Evolutionary conservation across 1,284 basidiomycete species (phyloP), one percentile per base, ranked within the genome.

Genomic region (Cryptococcus hybrid): DNA sequence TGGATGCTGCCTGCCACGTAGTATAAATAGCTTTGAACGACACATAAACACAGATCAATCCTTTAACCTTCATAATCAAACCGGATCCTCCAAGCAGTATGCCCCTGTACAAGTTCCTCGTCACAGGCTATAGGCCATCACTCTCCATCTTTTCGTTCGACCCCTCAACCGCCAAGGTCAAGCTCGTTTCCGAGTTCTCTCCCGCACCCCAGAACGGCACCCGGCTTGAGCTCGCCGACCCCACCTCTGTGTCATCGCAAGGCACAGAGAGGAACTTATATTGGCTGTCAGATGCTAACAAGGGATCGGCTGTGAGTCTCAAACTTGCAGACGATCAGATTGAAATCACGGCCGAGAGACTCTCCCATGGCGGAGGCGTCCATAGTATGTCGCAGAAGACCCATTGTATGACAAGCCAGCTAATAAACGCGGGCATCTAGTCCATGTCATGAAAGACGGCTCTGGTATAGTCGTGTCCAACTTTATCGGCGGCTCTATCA

Each of bases 401-500:
- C 18, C 18, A 18, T 18, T 18, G 18, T 18, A 18, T 18, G 18
- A 18, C 18, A 18, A 18, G 18, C 18, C 18, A 18, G 18, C 18
- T 18, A 18, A 18, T 18, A 18, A 18, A 18, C 18, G 18, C 18
- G 18, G 18, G 18, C 13, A 42, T 24, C 1, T 48, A 76, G 74
- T 77, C 35, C 70, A 70, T 46, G 49, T 62, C 11, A 54, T 74
- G 52, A 74, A 72, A 47, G 73, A 76, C 56, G 71, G 72, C 3
- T 73, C 71, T 5, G 75, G 73, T 12, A 53, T 77, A 11, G 62
- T 74, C n/a, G 65, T 65, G 9, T 62, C 66, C 50, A 75, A 74
- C 58, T 67, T 56, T 48, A 52, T 58, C 36, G 74, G 73, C 30
- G 75, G 75, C 34, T 67, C 66, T 12, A 65, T 70, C 13, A 52